Evolutionary conservation across 345 rosid species (phyloP).

Genomic region (Lepidium aucheri): DNA sequence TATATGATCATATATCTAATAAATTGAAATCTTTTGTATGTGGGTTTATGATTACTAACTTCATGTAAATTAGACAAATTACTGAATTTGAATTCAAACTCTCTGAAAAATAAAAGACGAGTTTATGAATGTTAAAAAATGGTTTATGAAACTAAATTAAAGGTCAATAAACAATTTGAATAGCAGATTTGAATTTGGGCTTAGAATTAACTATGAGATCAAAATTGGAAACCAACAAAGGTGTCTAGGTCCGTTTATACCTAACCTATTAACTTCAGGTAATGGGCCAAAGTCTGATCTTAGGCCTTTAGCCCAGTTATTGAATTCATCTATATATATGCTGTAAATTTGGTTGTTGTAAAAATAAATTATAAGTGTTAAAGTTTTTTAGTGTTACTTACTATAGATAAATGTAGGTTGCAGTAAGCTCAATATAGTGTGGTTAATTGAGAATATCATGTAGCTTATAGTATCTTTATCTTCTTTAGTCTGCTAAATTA

Average conservation of each 20-base stretch:
- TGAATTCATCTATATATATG: not conserved
- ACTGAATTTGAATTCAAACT: not conserved
- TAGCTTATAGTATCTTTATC: not conserved
- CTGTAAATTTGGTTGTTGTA: not conserved
- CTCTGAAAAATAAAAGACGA: not conserved
- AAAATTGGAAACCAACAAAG: not conserved
- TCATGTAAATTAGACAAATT: not conserved
- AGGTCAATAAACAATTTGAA: not conserved
- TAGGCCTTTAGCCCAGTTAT: not conserved
- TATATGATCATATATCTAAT: no score
- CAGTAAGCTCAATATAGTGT: not conserved
- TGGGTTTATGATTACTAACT: not conserved
- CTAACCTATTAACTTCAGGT: not conserved
- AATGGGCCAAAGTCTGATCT: not conserved
- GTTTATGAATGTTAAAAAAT: not conserved
- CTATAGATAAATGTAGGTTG: not conserved
- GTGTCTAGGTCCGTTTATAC: not conserved
- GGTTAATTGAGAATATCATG: conserved; percentile 8
- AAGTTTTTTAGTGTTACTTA: not conserved
- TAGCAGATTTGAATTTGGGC: not conserved
- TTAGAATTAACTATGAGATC: not conserved
- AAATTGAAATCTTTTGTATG: no score
- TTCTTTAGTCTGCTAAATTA: not conserved
- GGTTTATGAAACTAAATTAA: not conserved
- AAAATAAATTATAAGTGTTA: not conserved